Evolutionary conservation across 768 basidiomycete species (phyloP).

Genomic region (Termitomyces sp.): DNA sequence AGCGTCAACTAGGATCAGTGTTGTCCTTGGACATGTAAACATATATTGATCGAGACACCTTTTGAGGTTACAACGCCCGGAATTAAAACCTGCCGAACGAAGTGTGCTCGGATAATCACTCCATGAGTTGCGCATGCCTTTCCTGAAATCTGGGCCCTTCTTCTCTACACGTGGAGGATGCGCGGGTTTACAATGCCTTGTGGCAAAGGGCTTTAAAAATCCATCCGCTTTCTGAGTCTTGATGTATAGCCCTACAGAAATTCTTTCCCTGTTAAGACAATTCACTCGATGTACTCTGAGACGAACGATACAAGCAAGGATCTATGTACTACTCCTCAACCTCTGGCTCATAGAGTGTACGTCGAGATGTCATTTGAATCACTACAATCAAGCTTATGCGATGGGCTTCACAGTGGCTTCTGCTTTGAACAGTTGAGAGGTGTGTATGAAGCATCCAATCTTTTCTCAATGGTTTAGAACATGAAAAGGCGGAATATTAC

Average conservation of each 20-base stretch:
- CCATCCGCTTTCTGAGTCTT: background rate
- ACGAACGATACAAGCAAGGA: slow-evolving; percentile 11
- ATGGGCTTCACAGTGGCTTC: slow-evolving; percentile 12
- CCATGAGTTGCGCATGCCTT: background rate
- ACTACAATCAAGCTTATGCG: background rate
- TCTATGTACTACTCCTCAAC: slow-evolving; percentile 2
- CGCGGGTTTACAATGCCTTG: background rate
- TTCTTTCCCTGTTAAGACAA: background rate
- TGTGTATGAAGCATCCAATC: slow-evolving; percentile 9
- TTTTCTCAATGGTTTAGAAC: background rate
- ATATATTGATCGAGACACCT: background rate
- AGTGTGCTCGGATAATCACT: background rate
- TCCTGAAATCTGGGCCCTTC: background rate
- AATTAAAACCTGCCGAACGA: background rate
- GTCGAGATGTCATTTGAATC: background rate
- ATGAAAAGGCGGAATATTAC: slow-evolving; percentile 32
- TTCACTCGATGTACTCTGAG: slow-evolving; percentile 13
- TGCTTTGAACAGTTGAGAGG: slow-evolving; percentile 33
- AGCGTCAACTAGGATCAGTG: background rate
- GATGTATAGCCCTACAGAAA: background rate
- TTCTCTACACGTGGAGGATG: background rate
- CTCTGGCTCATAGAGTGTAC: slow-evolving; percentile 14
- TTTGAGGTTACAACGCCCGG: background rate
- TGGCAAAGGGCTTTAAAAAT: background rate
- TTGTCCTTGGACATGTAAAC: background rate